phyloP scores from a whole-genome alignment of 768 basidiomycete species.

The Calvatia gigantea region DNA sequence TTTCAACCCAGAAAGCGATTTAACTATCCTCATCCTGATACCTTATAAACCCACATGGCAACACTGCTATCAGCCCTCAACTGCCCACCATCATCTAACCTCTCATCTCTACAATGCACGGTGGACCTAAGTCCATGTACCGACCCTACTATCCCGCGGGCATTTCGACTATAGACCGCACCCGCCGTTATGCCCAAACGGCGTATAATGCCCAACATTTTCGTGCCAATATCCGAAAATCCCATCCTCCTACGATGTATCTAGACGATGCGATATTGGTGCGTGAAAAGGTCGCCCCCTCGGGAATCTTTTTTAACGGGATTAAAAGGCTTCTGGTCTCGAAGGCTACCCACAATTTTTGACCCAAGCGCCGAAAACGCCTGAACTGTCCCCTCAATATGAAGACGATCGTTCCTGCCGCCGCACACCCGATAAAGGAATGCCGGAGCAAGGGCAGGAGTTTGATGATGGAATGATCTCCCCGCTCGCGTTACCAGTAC shows the following conservation, averaged over 20 bases:
- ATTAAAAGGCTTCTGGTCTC: not conserved
- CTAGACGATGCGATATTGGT: slow-evolving; percentile 3
- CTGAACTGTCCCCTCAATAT: not conserved
- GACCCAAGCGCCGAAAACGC: not conserved
- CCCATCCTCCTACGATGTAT: not conserved
- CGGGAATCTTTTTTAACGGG: not conserved
- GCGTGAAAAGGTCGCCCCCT: not conserved
- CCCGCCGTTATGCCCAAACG: not conserved
- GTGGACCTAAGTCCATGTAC: not conserved
- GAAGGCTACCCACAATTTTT: not conserved
- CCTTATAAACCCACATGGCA: not conserved
- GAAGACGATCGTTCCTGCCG: not conserved
- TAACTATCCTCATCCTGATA: not conserved
- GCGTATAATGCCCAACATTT: not conserved
- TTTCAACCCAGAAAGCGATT: slow-evolving; percentile 4
- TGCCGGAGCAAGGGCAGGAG: not conserved
- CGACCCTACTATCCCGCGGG: not conserved
- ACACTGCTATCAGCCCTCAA: not conserved
- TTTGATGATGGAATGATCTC: slow-evolving; percentile 1
- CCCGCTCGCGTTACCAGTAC: slow-evolving; percentile 3
- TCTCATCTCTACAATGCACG: not conserved
- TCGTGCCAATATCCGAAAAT: not conserved
- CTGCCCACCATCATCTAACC: not conserved
- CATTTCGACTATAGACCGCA: not conserved
- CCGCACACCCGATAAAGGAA: not conserved